Base-by-base conservation (phyloP, 768 basidiomycete species). In the Xanthoconium stramineum region DNA sequence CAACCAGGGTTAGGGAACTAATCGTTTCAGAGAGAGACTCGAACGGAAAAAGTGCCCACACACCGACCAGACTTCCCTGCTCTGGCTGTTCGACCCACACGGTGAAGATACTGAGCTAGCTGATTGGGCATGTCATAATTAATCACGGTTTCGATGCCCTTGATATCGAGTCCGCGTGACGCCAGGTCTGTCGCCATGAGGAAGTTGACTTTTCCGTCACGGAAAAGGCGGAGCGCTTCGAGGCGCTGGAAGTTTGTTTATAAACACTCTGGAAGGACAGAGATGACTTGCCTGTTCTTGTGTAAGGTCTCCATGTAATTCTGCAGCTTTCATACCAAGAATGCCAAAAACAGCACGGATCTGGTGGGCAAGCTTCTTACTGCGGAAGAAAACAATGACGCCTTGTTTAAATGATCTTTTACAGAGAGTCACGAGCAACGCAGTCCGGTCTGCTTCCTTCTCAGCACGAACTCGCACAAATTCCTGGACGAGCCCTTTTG, bases 41-140 rank as follows among this genome's bases (percentile, higher is more conserved):
- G 53, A 55, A 37, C 14, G 0, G 55, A 14, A 14, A 24, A 52
- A 50, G 19, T 52, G 13, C 37, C 37, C 14, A 75, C 88, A 61
- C 61, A 93, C 91, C 95, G 83, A 72, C 97, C 97, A 67, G 87
- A 88, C 62, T 82, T 83, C 6, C 97, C 97, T 5, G 97, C 96
- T 68, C 97, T 87, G 30, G 97, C 97, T 47, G 97, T 99, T 68
- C 97, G 83, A 63, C 97, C 97, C 24, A 98, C 96, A 56, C 97
- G 89, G 71, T 99, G 97, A 33, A 98, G 81, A 73, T 99, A 99
- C 65, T 94, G 94, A 9, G 91, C 85, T 35, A 98, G 76, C 66
- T 94, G 90, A 19, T 83, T 81, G 11, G 97, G 97, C 96, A 98
- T 97, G 69, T 99, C 97, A 69, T 95, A 98, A 72, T 99, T 99